phyloP scores from a whole-genome alignment of 1,139 yeast genomes.

The Hyphopichia burtonii region DNA sequence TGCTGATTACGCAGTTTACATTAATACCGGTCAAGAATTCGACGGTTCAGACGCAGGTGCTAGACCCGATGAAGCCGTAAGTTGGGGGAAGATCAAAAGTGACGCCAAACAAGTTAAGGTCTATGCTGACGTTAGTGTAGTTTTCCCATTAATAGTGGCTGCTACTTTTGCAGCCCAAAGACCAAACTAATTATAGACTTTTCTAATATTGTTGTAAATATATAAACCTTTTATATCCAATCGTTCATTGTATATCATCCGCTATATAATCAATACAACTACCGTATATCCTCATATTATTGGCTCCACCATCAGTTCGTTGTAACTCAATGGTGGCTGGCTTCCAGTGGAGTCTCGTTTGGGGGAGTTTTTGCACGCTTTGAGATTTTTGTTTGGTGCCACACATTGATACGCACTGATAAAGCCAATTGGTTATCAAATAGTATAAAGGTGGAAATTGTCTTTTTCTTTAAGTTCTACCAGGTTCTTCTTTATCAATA shows the following conservation, averaged over 20 bases:
- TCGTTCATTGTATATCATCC: no score
- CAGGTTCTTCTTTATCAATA: not conserved
- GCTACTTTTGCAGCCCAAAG: constrained; percentile 80
- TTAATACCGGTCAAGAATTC: constrained; percentile 97
- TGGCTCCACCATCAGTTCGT: no score
- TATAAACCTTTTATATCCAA: no score
- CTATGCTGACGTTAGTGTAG: constrained; percentile 94
- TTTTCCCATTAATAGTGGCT: constrained; percentile 93
- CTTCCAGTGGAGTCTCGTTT: no score
- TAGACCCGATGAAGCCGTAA: constrained; percentile 96
- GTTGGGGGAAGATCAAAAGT: constrained; percentile 98
- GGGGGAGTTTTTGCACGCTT: no score
- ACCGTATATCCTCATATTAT: no score
- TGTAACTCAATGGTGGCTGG: no score
- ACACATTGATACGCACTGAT: no score
- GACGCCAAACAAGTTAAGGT: constrained; percentile 91
- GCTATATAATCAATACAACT: no score
- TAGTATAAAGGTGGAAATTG: no score
- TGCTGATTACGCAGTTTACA: constrained; percentile 95
- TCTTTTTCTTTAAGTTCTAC: no score
- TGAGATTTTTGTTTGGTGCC: no score
- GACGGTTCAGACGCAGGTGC: constrained; percentile 99
- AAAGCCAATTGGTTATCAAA: not conserved
- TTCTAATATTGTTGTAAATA: not conserved
- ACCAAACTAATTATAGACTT: constrained; percentile 15